Percentiles rank a stretch among this genome's conserved stretches.
These are phyloP conservation scores for Piromyces finnis DNA, from an alignment of 192 early-diverging fungal genomes.

Conservation along the genomic window DNA sequence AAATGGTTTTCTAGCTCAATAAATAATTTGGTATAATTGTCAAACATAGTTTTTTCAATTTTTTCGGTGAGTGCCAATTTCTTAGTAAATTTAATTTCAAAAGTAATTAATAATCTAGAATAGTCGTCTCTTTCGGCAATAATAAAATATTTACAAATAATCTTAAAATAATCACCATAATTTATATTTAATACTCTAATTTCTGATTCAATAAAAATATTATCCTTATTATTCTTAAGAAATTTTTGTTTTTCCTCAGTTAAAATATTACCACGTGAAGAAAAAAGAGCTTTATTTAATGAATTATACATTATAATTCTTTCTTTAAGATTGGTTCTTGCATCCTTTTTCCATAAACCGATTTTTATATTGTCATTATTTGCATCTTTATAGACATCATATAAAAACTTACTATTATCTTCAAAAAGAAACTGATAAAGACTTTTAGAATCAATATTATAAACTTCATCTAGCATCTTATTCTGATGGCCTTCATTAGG, in stretches of 20 bases:
- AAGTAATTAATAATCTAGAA: background rate
- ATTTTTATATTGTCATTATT: background rate
- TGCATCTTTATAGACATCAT: background rate
- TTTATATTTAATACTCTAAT: background rate
- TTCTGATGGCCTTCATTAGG: background rate
- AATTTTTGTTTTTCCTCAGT: background rate
- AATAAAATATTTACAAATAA: background rate
- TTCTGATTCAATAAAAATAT: background rate
- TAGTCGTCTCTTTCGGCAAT: background rate
- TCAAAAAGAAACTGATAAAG: background rate
- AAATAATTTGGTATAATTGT: background rate
- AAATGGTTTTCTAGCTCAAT: background rate
- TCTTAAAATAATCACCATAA: background rate
- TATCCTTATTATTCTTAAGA: background rate
- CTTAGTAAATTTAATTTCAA: background rate
- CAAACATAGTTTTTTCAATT: background rate
- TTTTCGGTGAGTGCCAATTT: background rate
- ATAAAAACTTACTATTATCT: background rate
- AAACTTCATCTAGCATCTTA: background rate
- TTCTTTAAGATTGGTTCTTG: background rate
- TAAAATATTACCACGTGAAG: background rate
- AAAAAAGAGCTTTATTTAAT: background rate
- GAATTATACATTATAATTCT: background rate
- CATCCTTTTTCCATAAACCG: background rate
- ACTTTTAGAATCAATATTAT: background rate